Base-by-base conservation (phyloP, 108 stramenopile genomes). In the Craspedostauros australis region DNA sequence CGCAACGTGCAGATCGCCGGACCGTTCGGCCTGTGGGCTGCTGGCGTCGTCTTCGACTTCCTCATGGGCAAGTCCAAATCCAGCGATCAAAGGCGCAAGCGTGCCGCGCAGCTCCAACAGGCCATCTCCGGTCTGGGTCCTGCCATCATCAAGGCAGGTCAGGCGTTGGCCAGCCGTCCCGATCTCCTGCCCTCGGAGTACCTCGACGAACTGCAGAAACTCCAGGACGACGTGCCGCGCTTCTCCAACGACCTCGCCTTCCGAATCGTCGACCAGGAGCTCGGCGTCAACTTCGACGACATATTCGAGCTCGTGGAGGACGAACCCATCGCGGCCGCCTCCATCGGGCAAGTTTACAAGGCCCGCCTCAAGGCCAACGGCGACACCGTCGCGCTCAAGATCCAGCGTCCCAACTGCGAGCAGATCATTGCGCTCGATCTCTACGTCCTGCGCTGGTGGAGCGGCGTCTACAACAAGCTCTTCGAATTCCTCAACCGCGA, bases 91-190 rank as follows among this genome's bases (percentile, higher is more conserved):
- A 51, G 80, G 3, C 42, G 39, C 5, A 53, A 55, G 31, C 61
- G 88, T 2, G 96, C 96, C 28, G 53, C 69, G 62, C 82, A 95
- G 70, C 57, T 97, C 6, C 63, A 70, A 44, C 44, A 63, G 37
- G 93, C 93, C 27, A 87, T 97, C 42, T 74, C 70, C 22, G 66
- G 73, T 5, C 62, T 95, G 26, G 95, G 95, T 21, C 96, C 96
- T 2, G 96, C 95, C 37, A 88, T 97, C 37, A 95, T 97, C 60
- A 97, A 95, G 65, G 88, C 78, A 1, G 95, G 95, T 12, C 94
- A 97, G 69, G 96, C 96, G 4, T 56, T 97, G 22, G 69, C 94
- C 32, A 79, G 76, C 29, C 71, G 96, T 50, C 87, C 96, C 0
- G 96, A 97, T 64, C 76, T 97, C 45, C 58, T 97, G 18, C 96